Evolutionary conservation across 208 protist genomes (phyloP), one percentile per base, ranked within the genome.

Genomic region (Trypanosomatidae sp.): DNA sequence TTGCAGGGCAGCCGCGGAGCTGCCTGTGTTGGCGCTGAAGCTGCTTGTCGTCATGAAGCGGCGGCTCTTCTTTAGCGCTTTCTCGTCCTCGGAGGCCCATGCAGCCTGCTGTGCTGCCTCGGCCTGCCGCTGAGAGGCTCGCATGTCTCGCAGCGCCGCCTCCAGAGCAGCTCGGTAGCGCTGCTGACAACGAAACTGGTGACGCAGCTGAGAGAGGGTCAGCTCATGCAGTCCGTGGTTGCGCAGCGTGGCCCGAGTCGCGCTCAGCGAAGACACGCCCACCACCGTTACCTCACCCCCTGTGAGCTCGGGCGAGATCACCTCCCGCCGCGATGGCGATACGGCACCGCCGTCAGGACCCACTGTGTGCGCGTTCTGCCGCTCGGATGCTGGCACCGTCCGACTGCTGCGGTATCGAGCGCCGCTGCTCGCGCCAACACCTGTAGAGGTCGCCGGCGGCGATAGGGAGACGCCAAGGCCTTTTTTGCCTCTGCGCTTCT

Each of bases 101-200:
- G 72, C 55, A 3, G 88, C 83, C 43, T 80, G 74, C 82, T 87
- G 80, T 12, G 71, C 67, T 56, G 59, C 62, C 39, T 89, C 75
- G 13, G 81, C 84, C 46, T 86, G 76, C 39, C 74, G 71, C 77
- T 82, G 87, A 25, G 76, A 60, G 77, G 41, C 41, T 47, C 62
- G 69, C 64, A 89, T 43, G 30, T 82, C 74, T 25, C 64, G 62
- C 58, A 90, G 17, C 22, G 84, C 71, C 44, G 80, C 62, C 69
- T 88, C 78, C 25, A 95, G 74, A 47, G 77, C 87, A 33, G 58
- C 55, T 3, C 85, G 85, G 71, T 90, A 85, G 52, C 76, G 79
- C 80, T 91, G 81, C 46, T 93, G 88, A 55, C 87, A 85, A 10
- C 79, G 62, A 58, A 93, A 87, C 66, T 91, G 87, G 22, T 79